Percentiles rank a stretch among this genome's conserved stretches.
Evolutionary conservation across 2,329 filamentous ascomycete genomes (phyloP).

Genomic region (Chalara sp.): DNA sequence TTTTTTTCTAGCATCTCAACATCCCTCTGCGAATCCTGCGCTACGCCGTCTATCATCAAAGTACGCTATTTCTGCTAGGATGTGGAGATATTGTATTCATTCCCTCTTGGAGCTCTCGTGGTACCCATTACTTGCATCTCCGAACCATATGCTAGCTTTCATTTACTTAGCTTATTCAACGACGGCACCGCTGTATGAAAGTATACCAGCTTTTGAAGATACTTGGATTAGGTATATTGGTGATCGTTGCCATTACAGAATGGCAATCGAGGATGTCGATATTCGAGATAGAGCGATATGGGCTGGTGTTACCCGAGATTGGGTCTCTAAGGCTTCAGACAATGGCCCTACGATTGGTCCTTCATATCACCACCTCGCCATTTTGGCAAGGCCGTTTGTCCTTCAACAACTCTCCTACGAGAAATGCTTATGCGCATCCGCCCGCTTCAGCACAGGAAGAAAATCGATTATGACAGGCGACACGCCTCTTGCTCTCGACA

Average conservation of each 20-base stretch:
- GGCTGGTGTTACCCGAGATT: conserved; percentile 68
- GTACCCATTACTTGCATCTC: conserved; percentile 56
- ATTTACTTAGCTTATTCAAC: conserved; percentile 83
- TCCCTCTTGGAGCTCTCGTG: conserved; percentile 70
- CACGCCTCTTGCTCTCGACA: background rate
- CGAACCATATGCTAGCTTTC: conserved; percentile 49
- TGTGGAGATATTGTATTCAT: conserved; percentile 64
- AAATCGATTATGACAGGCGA: background rate
- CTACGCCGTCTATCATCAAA: background rate
- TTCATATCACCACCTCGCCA: background rate
- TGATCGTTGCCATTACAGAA: conserved; percentile 71
- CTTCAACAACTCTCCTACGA: background rate
- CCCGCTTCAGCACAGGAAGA: background rate
- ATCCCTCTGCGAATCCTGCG: background rate
- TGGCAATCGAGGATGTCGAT: conserved; percentile 83
- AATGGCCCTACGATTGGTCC: background rate
- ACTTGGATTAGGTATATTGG: conserved; percentile 83
- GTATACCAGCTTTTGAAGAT: conserved; percentile 69
- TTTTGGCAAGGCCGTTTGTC: background rate
- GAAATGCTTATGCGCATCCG: background rate
- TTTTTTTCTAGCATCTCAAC: background rate
- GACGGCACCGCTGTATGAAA: conserved; percentile 78
- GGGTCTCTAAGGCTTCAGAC: conserved; percentile 55
- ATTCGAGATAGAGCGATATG: conserved; percentile 65
- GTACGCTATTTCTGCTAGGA: background rate